Percentiles rank a stretch among this genome's conserved stretches.
Conservation (phyloP, 108 stramenopile genomes). For the Skeletonema grethae region DNA sequence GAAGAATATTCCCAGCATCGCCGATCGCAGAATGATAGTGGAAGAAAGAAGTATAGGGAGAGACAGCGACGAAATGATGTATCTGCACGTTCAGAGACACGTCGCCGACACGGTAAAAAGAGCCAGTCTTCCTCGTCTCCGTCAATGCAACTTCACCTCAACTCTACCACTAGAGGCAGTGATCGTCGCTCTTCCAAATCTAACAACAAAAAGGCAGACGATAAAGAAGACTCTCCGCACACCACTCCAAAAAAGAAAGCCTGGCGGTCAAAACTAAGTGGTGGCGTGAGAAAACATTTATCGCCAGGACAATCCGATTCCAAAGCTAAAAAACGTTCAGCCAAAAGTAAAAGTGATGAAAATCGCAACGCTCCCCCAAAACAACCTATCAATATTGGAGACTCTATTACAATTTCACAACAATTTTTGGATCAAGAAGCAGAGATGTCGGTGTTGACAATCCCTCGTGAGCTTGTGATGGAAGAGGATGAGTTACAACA, state of each 20-base stretch:
- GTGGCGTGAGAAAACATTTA: conserved; percentile 23
- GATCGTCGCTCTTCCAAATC: background rate
- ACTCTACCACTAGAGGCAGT: background rate
- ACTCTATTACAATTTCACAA: conserved; percentile 34
- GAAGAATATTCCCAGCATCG: conserved; percentile 1
- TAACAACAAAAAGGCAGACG: background rate
- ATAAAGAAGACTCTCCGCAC: background rate
- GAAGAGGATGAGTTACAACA: conserved; percentile 15
- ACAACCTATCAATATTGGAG: conserved; percentile 31
- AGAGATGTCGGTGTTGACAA: conserved; percentile 32
- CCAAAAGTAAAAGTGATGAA: background rate
- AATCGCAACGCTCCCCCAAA: background rate
- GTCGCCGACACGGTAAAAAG: conserved; percentile 5
- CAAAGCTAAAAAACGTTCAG: background rate
- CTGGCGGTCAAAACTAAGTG: conserved; percentile 24
- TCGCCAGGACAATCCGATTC: conserved; percentile 2
- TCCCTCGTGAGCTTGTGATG: conserved; percentile 23
- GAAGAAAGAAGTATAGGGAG: conserved; percentile 10
- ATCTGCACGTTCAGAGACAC: conserved; percentile 21
- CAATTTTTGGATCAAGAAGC: conserved; percentile 21
- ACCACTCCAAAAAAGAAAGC: conserved; percentile 6
- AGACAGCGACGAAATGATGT: conserved; percentile 27
- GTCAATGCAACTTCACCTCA: background rate
- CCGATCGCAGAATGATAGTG: background rate
- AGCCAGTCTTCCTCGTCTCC: conserved; percentile 5